Evolutionary conservation across 192 early-diverging fungal species (phyloP).

Genomic region (Linnemannia exigua): DNA sequence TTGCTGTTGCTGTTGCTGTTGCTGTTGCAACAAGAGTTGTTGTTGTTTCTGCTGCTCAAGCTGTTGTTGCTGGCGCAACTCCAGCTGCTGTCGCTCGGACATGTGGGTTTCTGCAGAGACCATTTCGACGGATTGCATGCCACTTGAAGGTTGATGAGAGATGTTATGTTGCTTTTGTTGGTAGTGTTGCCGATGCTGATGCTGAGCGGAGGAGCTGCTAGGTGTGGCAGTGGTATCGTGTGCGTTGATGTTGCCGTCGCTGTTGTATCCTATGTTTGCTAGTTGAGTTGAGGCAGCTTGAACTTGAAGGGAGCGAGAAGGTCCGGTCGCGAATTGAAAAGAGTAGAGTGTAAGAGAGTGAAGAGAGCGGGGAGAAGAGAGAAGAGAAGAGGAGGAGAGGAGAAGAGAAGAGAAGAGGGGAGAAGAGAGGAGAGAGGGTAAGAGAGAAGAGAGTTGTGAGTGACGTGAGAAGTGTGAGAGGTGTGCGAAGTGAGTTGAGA

Average conservation of each 20-base stretch:
- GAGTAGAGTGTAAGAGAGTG: neutral
- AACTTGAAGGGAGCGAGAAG: neutral
- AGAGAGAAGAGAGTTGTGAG: neutral
- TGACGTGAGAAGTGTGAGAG: neutral
- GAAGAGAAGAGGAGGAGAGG: neutral
- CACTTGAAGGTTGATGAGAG: neutral
- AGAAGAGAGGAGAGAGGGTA: neutral
- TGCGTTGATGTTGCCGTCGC: slow-evolving; percentile 1
- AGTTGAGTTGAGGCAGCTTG: neutral
- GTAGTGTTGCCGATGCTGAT: slow-evolving; percentile 12
- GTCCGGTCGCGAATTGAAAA: neutral
- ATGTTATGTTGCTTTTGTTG: neutral
- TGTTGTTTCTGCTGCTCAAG: slow-evolving; percentile 25
- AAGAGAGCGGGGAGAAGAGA: neutral
- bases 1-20: slow-evolving; percentile 40
- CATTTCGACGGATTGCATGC: slow-evolving; percentile 52
- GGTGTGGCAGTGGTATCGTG: neutral
- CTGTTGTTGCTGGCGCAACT: slow-evolving; percentile 34
- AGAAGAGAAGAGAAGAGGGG: neutral
- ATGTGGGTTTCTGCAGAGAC: slow-evolving; percentile 45
- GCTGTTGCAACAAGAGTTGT: slow-evolving; percentile 4
- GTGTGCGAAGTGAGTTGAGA: neutral
- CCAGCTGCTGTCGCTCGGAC: slow-evolving; percentile 42
- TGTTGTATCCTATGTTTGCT: slow-evolving; percentile 7
- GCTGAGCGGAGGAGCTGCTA: neutral